Conservation (phyloP, 2,329 filamentous ascomycete genomes). For the Westerdykella sp. region DNA sequence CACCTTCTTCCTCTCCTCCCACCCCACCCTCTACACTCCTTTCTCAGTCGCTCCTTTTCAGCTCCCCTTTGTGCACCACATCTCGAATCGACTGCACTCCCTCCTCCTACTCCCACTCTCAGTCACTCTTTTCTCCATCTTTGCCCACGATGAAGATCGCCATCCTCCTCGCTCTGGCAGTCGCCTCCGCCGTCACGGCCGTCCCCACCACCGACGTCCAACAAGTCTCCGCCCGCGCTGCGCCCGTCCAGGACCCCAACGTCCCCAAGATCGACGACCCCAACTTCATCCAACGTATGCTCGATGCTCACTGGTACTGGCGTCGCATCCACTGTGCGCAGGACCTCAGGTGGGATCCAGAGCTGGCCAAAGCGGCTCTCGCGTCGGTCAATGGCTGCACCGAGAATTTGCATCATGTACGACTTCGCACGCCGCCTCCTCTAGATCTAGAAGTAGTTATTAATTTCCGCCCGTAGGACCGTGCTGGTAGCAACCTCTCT, state of each 20-base stretch:
- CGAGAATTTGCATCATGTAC: conserved; percentile 22
- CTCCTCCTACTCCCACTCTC: conserved; percentile 1
- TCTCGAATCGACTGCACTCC: background rate
- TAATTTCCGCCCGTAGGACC: conserved; percentile 17
- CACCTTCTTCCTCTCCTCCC: conserved; percentile 3
- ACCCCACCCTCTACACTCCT: conserved; percentile 5
- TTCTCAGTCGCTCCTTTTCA: conserved; percentile 8
- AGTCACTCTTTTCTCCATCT: background rate
- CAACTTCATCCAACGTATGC: conserved; percentile 27
- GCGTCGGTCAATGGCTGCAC: conserved; percentile 22
- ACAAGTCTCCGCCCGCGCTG: conserved; percentile 9
- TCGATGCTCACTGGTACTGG: conserved; percentile 35
- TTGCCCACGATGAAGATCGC: conserved; percentile 22
- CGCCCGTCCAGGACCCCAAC: conserved; percentile 9
- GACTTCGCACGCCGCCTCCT: conserved; percentile 1
- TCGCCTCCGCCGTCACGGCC: conserved; percentile 14
- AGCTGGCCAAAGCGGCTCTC: conserved; percentile 22
- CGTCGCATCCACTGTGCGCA: conserved; percentile 32
- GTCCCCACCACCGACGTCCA: conserved; percentile 13
- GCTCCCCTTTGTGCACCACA: background rate
- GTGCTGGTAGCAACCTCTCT: conserved; percentile 31
- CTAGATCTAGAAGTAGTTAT: background rate
- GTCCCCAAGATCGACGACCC: conserved; percentile 23
- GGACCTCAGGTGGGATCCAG: conserved; percentile 28
- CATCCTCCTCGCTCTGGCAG: conserved; percentile 15